These are phyloP conservation scores for Camelina neglecta DNA, from an alignment of 345 rosid species.

Conservation along the genomic window DNA sequence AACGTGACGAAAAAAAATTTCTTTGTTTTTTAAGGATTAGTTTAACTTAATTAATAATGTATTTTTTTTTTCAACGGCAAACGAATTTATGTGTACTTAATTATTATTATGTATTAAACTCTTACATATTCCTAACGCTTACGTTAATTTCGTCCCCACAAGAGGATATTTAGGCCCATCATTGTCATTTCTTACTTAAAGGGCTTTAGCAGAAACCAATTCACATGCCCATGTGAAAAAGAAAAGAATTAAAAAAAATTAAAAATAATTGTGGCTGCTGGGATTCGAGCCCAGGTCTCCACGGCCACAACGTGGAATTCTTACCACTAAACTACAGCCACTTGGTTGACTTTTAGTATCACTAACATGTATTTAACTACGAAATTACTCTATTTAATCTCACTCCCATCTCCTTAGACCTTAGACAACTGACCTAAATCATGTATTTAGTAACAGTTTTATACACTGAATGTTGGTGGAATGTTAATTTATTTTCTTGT, in stretches of 20 bases:
- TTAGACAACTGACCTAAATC: not conserved
- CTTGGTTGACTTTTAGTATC: not conserved
- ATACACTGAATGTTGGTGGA: not conserved
- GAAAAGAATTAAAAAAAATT: not conserved
- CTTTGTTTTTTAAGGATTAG: not conserved
- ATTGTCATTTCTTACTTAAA: not conserved
- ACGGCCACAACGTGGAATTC: conserved; percentile 94
- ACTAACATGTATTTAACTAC: too few species aligned
- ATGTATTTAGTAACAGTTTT: not conserved
- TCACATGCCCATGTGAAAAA: conserved; percentile 12
- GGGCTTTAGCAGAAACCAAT: not conserved
- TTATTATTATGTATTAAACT: not conserved
- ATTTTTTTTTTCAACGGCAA: too few species aligned
- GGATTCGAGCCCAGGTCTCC: conserved; percentile 90
- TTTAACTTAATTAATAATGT: not conserved
- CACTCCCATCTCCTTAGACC: not conserved
- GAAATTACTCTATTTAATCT: too few species aligned
- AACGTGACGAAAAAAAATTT: not conserved
- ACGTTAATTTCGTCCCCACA: not conserved
- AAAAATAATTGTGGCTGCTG: conserved; percentile 62
- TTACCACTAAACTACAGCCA: conserved; percentile 90
- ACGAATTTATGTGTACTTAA: too few species aligned
- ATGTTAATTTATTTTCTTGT: not conserved
- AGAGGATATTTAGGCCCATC: conserved; percentile 10
- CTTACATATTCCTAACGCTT: not conserved